Evolutionary conservation across 2,329 filamentous ascomycete genomes (phyloP), one percentile per base, ranked within the genome.

Genomic region (Lojkania enalia): DNA sequence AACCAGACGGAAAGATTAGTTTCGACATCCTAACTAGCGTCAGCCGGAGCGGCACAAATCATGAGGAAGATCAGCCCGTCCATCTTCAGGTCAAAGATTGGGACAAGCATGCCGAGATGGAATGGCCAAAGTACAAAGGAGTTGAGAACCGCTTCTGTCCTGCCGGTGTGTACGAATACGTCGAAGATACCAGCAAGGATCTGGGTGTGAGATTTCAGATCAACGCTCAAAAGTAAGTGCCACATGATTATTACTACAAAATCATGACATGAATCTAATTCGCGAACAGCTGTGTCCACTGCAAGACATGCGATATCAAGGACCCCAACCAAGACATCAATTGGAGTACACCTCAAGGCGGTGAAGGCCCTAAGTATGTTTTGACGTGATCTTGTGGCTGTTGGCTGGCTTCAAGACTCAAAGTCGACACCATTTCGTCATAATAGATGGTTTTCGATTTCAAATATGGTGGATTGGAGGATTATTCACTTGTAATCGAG

Each of bases 221-320:
- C 68, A 97, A 97, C 65, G 77, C 91, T 37, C 92, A 97, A 71
- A 97, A 96, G 90, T 95, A 78, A 83, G 89, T 84, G 14, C 13
- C 5, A 5, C 12, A 31, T 39, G 27, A 13, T 5, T 14, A 15
- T 13, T 30, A n/a, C n/a, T n/a, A n/a, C n/a, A n/a, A n/a, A n/a
- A n/a, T n/a, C n/a, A n/a, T n/a, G 20, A 37, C 14, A 29, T 39
- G 35, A 49, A 15, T 31, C 63, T 74, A 64, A 68, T 66, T 3
- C 9, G 6, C 30, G 14, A 16, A 30, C 58, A 96, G 91, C 74
- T 99, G 94, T 70, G 95, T 99, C 55, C 94, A 99, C 74, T 99
- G 94, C 80, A 99, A 99, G 81, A 99, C 94, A 12, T 99, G 94
- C 70, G 94, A 99, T 71, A 99, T 99, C 76, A 99, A 99, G 76